Evolutionary conservation across 2,329 filamentous ascomycete genomes (phyloP), one percentile per base, ranked within the genome.

Genomic region (Tolypocladium inflatum): DNA sequence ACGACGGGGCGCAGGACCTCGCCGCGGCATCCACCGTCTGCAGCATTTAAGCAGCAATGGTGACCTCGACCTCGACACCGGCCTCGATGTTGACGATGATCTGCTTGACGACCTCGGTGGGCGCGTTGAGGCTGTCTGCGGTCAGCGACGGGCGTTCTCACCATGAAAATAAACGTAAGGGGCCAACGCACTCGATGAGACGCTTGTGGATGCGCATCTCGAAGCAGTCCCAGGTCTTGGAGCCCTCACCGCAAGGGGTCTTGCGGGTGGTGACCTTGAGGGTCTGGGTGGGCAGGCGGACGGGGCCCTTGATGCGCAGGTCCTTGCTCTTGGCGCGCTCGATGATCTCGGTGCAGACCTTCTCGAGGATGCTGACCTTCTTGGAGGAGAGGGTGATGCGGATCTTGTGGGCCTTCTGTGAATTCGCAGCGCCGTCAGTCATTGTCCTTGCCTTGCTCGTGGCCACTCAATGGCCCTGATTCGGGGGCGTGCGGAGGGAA

Each of bases 161-260:
- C 26, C 26, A 30, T 6, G 5, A 15, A 42, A 23, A 17, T 13
- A 2, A 15, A 11, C 21, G 21, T 39, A 39, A n/a, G 21, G 13
- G 11, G 21, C 52, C 57, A 51, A 83, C 86, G 71, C 76, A 90
- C 86, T 96, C 92, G 75, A 97, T 97, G 74, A 97, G 84, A 70
- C 92, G 89, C 89, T 97, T 97, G 87, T 97, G 91, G 77, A 97
- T 96, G 82, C 93, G 89, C 91, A 99, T 95, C 88, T 99, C 93
- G 80, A 84, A 99, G 78, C 84, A 87, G 78, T 97, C 94, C 94
- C 94, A 99, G 75, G 94, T 99, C 91, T 99, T 99, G 80, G 89
- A 95, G 82, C 94, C 94, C 87, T 99, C 94, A 89, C 94, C 94
- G 81, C 90, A 94, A 77, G 94, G 94, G 66, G 94, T 97, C 89